A percentile compares a stretch with the other conserved stretches of the same genome.
phyloP scores from a whole-genome alignment of 1,284 basidiomycete genomes.

The Rhizoctonia solani region DNA sequence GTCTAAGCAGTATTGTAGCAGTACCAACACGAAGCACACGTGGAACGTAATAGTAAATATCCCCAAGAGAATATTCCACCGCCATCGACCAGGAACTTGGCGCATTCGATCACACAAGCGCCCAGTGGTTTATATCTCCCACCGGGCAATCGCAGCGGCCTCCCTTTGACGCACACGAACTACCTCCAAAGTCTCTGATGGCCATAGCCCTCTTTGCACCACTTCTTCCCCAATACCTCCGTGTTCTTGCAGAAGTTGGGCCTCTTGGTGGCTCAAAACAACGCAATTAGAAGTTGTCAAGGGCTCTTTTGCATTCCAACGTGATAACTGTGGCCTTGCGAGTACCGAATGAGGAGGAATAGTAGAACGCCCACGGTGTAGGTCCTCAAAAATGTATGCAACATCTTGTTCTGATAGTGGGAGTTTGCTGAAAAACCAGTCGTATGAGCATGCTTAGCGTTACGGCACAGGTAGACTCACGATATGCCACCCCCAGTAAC shows the following conservation, averaged over 20 bases:
- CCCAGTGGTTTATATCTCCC: conserved; percentile 14
- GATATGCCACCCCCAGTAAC: conserved; percentile 50
- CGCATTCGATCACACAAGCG: background rate
- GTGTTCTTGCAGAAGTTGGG: conserved; percentile 65
- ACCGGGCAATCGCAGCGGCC: background rate
- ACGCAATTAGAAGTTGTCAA: conserved; percentile 77
- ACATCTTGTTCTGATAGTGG: conserved; percentile 82
- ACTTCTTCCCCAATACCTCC: conserved; percentile 48
- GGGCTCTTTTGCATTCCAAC: conserved; percentile 74
- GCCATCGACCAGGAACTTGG: background rate
- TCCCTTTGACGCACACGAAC: conserved; percentile 15
- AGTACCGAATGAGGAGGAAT: conserved; percentile 76
- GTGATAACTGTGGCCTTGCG: conserved; percentile 68
- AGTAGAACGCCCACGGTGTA: conserved; percentile 77
- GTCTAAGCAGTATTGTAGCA: too few species aligned
- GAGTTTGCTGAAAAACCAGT: conserved; percentile 57
- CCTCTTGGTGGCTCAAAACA: conserved; percentile 76
- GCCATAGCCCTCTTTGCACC: conserved; percentile 27
- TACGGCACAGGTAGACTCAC: background rate
- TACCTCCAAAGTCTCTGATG: background rate
- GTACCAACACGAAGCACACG: background rate
- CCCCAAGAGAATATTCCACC: background rate
- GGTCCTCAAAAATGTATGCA: conserved; percentile 82
- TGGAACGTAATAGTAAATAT: background rate
- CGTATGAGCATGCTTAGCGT: background rate